phyloP scores from a whole-genome alignment of 192 early-diverging fungal genomes.

The Spizellomyces punctatus region DNA sequence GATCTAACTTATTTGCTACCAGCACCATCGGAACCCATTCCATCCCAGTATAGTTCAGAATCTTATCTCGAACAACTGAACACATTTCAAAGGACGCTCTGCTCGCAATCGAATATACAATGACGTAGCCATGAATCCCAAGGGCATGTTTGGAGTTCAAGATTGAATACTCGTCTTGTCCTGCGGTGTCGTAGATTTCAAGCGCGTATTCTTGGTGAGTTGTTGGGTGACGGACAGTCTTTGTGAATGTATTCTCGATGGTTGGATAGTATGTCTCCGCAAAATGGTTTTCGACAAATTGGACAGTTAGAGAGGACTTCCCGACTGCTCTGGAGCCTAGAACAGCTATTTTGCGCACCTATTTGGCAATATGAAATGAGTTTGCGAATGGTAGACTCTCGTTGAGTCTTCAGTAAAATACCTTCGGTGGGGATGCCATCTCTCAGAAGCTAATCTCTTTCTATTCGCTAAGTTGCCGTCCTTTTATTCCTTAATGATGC shows the following conservation, averaged over 20 bases:
- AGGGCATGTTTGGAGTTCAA: slow-evolving; percentile 88
- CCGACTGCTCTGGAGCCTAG: slow-evolving; percentile 81
- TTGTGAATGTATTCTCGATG: slow-evolving; percentile 89
- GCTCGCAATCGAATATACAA: slow-evolving; percentile 90
- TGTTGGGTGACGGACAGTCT: slow-evolving; percentile 70
- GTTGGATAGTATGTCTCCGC: slow-evolving; percentile 94
- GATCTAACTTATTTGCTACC: slow-evolving; percentile 92
- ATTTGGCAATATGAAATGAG: slow-evolving; percentile 28
- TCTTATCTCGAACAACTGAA: slow-evolving; percentile 89
- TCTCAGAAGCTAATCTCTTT: too few relatives aligned
- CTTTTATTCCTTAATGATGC: too few relatives aligned
- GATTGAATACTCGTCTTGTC: slow-evolving; percentile 94
- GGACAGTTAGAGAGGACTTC: slow-evolving; percentile 84
- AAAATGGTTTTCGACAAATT: slow-evolving; percentile 92
- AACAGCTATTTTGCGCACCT: slow-evolving; percentile 80
- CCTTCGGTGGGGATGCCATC: slow-evolving; percentile 1
- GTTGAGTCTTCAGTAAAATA: not conserved
- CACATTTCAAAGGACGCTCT: slow-evolving; percentile 88
- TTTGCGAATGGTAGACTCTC: not conserved
- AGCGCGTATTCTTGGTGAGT: slow-evolving; percentile 80
- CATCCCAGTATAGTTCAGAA: slow-evolving; percentile 86
- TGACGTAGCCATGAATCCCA: slow-evolving; percentile 91
- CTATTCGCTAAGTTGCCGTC: too few relatives aligned
- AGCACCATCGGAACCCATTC: slow-evolving; percentile 89
- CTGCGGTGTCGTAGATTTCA: slow-evolving; percentile 95